Base-by-base conservation (phyloP, 106 monocot species). In the Iris macrosiphon region DNA sequence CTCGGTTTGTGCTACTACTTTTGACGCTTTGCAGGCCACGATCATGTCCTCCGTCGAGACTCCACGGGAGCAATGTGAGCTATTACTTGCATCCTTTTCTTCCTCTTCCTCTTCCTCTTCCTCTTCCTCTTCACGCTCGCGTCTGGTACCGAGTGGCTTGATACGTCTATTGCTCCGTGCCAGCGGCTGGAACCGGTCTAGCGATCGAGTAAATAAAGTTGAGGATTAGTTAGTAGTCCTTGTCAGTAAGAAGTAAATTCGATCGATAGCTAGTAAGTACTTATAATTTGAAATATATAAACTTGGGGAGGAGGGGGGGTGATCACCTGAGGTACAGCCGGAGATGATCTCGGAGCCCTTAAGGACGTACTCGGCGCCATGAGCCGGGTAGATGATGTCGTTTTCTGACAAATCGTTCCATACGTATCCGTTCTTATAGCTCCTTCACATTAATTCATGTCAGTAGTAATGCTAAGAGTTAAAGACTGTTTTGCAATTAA, bases 401-500 rank as follows among this genome's bases (percentile, higher is more conserved):
- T 80, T 78, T 63, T 88, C 88, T 21, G 78, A 72, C 39, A 93
- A 31, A 60, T 93, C 93, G 34, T 93, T 93, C 93, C 93, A 93
- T 25, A 93, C 93, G 38, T 88, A 93, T 7, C 93, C 93, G 54
- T 84, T 93, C 66, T 88, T 93, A 55, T 93, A 93, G 59, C 71
- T 75, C 80, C 93, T 93, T 47, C 16, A 7, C 20, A 51, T 45
- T 23, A 14, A n/a, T n/a, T n/a, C n/a, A n/a, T n/a, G n/a, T n/a
- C n/a, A n/a, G n/a, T 28, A 4, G 16, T 43, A 13, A 17, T 28
- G 6, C 13, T 13, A 35, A 66, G 10, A 3, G 7, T 13, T 3
- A 1, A 30, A 10, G 25, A 65, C 26, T 49, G 21, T 17, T 11
- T 33, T 7, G 7, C 28, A 28, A 2, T 32, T 32, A 49, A 63